Percentiles rank a stretch among this genome's conserved stretches.
These are phyloP conservation scores for Aspergillus neotritici DNA, from an alignment of 2,329 filamentous ascomycete species.

Conservation along the genomic window DNA sequence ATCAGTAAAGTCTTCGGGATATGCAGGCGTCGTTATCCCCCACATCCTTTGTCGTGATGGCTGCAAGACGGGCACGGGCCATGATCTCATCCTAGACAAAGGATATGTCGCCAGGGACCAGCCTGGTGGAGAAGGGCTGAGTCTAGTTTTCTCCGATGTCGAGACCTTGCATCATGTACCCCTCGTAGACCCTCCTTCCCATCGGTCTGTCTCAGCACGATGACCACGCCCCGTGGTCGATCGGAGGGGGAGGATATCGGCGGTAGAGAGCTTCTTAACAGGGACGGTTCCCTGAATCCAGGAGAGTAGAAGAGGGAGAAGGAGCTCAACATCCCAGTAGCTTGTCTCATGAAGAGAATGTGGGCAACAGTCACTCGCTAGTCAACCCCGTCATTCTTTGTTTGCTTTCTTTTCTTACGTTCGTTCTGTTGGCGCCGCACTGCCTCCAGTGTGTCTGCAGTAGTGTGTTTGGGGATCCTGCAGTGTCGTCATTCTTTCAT, in stretches of 20 bases:
- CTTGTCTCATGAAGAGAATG: constrained; percentile 5
- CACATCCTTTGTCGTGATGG: no score
- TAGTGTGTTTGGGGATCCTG: background rate
- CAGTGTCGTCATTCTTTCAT: background rate
- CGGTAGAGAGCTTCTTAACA: constrained; percentile 9
- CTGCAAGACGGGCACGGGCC: no score
- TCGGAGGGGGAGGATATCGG: constrained; percentile 1
- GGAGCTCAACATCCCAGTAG: constrained; percentile 1
- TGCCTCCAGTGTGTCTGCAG: background rate
- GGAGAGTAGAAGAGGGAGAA: constrained; percentile 5
- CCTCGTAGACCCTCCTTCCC: constrained; percentile 8
- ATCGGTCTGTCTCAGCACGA: constrained; percentile 8
- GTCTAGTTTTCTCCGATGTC: background rate
- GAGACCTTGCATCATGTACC: constrained; percentile 10
- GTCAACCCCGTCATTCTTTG: constrained; percentile 6
- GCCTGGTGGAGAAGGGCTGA: constrained; percentile 1
- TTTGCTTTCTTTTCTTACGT: constrained; percentile 3
- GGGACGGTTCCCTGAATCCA: constrained; percentile 9
- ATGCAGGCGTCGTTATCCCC: background rate
- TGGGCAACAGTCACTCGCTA: constrained; percentile 4
- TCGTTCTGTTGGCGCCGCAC: constrained; percentile 1
- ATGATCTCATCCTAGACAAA: background rate
- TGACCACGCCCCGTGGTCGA: background rate
- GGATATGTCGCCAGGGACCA: background rate
- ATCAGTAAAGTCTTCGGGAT: background rate